Percentiles rank a stretch among this genome's conserved stretches.
phyloP scores from a whole-genome alignment of 306 rosid species.

The Dicorynia guianensis region DNA sequence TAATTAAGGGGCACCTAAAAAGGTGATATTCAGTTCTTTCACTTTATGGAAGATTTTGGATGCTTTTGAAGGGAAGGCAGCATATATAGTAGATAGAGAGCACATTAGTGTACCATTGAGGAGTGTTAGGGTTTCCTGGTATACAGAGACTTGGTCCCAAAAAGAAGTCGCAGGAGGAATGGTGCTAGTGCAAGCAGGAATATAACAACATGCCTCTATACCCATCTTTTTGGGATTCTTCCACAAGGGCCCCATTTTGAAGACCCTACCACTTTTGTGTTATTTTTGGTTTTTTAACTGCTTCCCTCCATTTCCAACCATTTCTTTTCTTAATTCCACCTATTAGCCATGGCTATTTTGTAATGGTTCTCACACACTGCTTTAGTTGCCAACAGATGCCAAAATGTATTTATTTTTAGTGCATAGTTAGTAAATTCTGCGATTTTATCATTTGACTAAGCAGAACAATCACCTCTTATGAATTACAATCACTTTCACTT shows the following conservation, averaged over 20 bases:
- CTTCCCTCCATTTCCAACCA: not conserved
- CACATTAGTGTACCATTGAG: conserved; percentile 5
- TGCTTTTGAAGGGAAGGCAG: conserved; percentile 48
- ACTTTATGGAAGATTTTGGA: conserved; percentile 69
- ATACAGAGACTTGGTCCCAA: conserved; percentile 81
- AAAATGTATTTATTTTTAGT: no score
- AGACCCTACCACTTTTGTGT: conserved; percentile 28
- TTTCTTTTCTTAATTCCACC: no score
- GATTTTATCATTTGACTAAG: no score
- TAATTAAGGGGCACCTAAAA: conserved; percentile 42
- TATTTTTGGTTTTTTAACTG: not conserved
- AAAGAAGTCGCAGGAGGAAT: conserved; percentile 87
- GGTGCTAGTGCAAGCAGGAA: conserved; percentile 72
- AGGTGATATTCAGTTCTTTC: conserved; percentile 60
- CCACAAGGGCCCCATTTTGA: conserved; percentile 42
- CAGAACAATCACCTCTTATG: no score
- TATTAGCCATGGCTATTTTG: no score
- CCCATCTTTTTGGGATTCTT: conserved; percentile 74
- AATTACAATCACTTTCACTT: no score
- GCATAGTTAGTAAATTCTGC: no score
- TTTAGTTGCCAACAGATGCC: no score
- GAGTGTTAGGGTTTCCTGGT: conserved; percentile 34
- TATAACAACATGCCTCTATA: conserved; percentile 69
- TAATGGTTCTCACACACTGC: no score
- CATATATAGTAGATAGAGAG: conserved; percentile 34